Conservation (phyloP, 2,329 filamentous ascomycete genomes). For the Aspergillus candidus region DNA sequence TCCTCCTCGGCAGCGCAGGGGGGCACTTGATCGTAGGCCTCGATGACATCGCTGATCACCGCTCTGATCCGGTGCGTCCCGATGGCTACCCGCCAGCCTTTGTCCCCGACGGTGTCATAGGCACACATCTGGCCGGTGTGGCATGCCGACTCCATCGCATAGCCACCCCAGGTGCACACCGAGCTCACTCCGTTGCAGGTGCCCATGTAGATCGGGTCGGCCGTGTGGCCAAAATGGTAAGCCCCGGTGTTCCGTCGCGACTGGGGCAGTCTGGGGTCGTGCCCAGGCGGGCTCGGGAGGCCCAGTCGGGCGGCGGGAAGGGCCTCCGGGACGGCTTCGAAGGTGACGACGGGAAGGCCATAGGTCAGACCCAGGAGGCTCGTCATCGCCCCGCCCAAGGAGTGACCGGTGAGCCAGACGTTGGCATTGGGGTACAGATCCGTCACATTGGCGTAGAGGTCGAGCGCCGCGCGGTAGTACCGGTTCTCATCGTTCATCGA, state of each 20-base stretch:
- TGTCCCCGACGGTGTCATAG: constrained; percentile 87
- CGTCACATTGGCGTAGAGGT: constrained; percentile 89
- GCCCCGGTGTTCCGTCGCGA: constrained; percentile 66
- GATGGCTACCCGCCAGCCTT: constrained; percentile 86
- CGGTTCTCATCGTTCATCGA: constrained; percentile 75
- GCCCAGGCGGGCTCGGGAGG: constrained; percentile 74
- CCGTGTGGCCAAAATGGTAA: constrained; percentile 91
- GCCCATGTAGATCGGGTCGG: constrained; percentile 91
- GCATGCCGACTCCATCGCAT: constrained; percentile 88
- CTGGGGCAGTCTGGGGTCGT: constrained; percentile 65
- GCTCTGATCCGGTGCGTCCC: constrained; percentile 84
- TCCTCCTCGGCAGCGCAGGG: constrained; percentile 68
- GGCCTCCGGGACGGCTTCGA: constrained; percentile 87
- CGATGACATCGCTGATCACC: constrained; percentile 82
- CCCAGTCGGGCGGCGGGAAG: constrained; percentile 78
- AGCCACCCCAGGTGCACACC: constrained; percentile 83
- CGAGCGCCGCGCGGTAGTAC: constrained; percentile 83
- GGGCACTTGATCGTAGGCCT: constrained; percentile 74
- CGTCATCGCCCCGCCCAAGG: constrained; percentile 80
- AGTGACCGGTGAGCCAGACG: constrained; percentile 88
- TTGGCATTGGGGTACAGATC: constrained; percentile 77
- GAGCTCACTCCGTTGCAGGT: constrained; percentile 87
- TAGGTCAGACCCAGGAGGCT: constrained; percentile 89
- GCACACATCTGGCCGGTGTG: constrained; percentile 82
- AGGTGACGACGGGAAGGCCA: constrained; percentile 83